These are phyloP conservation scores for Yamadazyma mexicana DNA, from an alignment of 1,139 yeast genomes.

Conservation along the genomic window DNA sequence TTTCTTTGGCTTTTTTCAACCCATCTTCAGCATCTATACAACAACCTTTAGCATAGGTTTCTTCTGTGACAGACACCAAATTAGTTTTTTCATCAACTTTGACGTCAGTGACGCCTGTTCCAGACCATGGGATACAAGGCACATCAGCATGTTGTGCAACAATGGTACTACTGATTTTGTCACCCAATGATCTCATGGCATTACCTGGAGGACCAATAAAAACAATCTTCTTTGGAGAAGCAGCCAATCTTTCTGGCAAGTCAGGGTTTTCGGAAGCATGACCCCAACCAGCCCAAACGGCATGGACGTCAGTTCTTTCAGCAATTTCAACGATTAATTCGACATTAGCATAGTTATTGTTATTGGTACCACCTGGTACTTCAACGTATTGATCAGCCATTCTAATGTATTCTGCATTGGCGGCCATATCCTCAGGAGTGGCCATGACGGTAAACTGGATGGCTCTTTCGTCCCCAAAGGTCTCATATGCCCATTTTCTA, in stretches of 20 bases:
- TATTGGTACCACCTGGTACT: constrained; percentile 98
- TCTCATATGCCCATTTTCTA: constrained; percentile 98
- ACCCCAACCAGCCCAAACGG: constrained; percentile 99
- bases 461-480: constrained; percentile 92
- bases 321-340: constrained; percentile 96
- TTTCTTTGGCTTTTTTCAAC: constrained; percentile 71
- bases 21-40: constrained; percentile 87
- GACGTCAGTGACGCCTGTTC: constrained; percentile 91
- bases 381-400: constrained; percentile 99
- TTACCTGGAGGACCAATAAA: constrained; percentile 97
- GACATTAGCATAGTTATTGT: constrained; percentile 96
- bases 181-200: constrained; percentile 99
- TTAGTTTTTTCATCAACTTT: constrained; percentile 63
- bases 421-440: constrained; percentile 95
- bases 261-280: constrained; percentile 98
- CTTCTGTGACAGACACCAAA: constrained; percentile 86
- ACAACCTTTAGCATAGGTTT: constrained; percentile 83
- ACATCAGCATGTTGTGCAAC: constrained; percentile 98
- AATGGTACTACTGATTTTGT: constrained; percentile 93
- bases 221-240: constrained; percentile 81
- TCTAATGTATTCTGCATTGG: constrained; percentile 96
- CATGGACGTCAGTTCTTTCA: constrained; percentile 93
- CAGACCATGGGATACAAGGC: constrained; percentile 99
- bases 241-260: constrained; percentile 90
- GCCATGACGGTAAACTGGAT: constrained; percentile 98